Evolutionary conservation across 768 basidiomycete genomes (phyloP).

Genomic region (Naganishia vaughanmartiniae): DNA sequence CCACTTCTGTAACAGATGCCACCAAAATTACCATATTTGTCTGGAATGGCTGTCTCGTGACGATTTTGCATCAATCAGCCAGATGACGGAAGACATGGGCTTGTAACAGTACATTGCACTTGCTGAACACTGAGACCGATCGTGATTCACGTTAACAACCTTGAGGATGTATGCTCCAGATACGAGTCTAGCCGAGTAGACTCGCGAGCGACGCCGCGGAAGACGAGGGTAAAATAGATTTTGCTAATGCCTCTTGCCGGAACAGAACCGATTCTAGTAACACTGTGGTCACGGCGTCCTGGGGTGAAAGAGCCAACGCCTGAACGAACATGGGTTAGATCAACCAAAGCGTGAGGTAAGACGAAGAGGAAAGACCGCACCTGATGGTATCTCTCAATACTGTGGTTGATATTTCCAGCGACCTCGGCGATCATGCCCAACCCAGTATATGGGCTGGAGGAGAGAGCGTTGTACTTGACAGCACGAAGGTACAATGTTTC

Average conservation of each 20-base stretch:
- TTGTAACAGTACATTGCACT: no score
- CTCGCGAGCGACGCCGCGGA: background rate
- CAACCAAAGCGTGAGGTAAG: background rate
- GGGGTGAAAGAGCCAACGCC: constrained; percentile 42
- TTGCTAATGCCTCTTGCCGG: constrained; percentile 33
- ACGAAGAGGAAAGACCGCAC: constrained; percentile 54
- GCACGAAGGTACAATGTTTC: constrained; percentile 72
- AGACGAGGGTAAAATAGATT: background rate
- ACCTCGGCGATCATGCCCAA: constrained; percentile 86
- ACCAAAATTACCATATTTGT: no score
- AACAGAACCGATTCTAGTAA: constrained; percentile 47
- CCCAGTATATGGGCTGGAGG: constrained; percentile 75
- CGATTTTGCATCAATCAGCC: no score
- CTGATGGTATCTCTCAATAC: constrained; percentile 90
- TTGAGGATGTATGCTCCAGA: background rate
- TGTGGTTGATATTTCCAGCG: constrained; percentile 67
- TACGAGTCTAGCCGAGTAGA: background rate
- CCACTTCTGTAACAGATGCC: no score
- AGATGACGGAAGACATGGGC: no score
- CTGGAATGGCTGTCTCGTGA: no score
- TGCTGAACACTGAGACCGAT: no score
- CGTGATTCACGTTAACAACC: no score
- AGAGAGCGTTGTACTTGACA: constrained; percentile 79
- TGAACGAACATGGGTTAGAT: background rate
- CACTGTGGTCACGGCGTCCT: constrained; percentile 49